Conservation (phyloP, 257 asterid genomes). For the Ilex aquifolium region DNA sequence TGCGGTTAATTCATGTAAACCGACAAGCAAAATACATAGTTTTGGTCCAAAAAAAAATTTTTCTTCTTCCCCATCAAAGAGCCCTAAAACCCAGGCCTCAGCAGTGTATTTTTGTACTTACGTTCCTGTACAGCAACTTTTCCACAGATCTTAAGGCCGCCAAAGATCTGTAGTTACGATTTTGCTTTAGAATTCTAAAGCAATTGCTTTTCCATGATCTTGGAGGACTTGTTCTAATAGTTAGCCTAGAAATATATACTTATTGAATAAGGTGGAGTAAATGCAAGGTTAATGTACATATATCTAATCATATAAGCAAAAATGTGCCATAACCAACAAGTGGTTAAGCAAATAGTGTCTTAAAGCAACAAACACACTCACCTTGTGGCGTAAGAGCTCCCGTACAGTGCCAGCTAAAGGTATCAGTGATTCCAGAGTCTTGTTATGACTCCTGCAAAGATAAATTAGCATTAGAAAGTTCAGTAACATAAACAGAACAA, state of each 20-base stretch:
- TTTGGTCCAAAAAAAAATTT: too few species aligned
- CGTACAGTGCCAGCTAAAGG: conserved; percentile 66
- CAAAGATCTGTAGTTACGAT: background rate
- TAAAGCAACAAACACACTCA: conserved; percentile 31
- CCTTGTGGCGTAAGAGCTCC: conserved; percentile 75
- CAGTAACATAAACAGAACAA: conserved; percentile 15
- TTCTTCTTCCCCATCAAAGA: background rate
- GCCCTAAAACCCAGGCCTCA: background rate
- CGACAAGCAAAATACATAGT: too few species aligned
- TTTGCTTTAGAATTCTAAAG: background rate
- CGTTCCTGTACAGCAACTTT: background rate
- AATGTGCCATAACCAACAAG: background rate
- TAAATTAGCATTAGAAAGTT: conserved; percentile 16
- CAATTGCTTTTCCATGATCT: background rate
- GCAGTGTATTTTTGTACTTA: background rate
- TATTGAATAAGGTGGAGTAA: background rate
- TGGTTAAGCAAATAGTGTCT: background rate
- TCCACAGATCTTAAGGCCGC: background rate
- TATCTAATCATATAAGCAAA: background rate
- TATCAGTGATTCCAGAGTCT: conserved; percentile 47
- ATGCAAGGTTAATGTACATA: background rate
- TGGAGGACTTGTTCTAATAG: background rate
- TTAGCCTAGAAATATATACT: background rate
- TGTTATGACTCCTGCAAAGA: conserved; percentile 40
- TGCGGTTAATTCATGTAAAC: too few species aligned